Evolutionary conservation across 2,329 filamentous ascomycete species (phyloP).

Genomic region (Pleurostoma richardsiae): DNA sequence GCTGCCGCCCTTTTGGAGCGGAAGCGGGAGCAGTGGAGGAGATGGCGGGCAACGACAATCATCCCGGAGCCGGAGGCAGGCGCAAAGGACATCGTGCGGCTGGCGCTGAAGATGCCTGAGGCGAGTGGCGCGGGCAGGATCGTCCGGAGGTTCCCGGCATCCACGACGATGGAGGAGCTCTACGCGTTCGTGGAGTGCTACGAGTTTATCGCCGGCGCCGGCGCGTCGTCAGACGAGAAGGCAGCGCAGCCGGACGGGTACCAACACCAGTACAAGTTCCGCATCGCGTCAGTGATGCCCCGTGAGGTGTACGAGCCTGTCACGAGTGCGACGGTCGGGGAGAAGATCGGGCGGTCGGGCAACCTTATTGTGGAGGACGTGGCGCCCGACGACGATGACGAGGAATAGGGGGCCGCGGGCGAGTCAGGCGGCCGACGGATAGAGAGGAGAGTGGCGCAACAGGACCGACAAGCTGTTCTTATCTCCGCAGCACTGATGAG

Average conservation of each 20-base stretch:
- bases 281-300: slow-evolving; percentile 80
- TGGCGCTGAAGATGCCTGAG: slow-evolving; percentile 60
- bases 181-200: slow-evolving; percentile 97
- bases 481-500: too few species aligned
- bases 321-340: slow-evolving; percentile 58
- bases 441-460: too few species aligned
- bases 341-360: slow-evolving; percentile 74
- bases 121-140: slow-evolving; percentile 63
- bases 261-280: slow-evolving; percentile 78
- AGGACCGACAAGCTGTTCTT: too few species aligned
- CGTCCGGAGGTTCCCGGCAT: slow-evolving; percentile 65
- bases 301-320: slow-evolving; percentile 73
- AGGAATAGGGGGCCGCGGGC: slow-evolving; percentile 10
- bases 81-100: slow-evolving; percentile 66
- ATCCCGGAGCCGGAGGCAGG: slow-evolving; percentile 59
- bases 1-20: slow-evolving; percentile 47
- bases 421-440: too few species aligned
- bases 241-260: slow-evolving; percentile 58
- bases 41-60: slow-evolving; percentile 70
- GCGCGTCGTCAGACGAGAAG: slow-evolving; percentile 14
- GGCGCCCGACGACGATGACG: slow-evolving; percentile 26
- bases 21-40: slow-evolving; percentile 63
- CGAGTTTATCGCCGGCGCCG: slow-evolving; percentile 49
- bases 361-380: slow-evolving; percentile 81
- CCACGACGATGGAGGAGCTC: slow-evolving; percentile 76